Percentiles rank a stretch among this genome's conserved stretches.
Evolutionary conservation across 169 alveolate genomes (phyloP).

Genomic region (Plasmodium fragile): DNA sequence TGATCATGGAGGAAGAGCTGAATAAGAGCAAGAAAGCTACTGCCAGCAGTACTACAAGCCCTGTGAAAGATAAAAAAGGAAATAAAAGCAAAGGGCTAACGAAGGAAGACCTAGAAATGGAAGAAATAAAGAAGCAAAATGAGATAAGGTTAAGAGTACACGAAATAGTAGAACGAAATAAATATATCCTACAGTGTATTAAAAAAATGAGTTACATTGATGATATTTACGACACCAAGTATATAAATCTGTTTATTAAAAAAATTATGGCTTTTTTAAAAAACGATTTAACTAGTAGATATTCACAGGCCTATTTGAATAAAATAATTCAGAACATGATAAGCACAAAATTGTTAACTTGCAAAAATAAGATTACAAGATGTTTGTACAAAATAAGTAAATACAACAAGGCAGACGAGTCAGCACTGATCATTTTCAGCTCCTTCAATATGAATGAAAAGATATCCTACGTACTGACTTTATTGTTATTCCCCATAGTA

Average conservation of each 20-base stretch:
- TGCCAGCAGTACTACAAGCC: neutral
- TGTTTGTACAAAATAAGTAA: conserved; percentile 72
- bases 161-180: conserved; percentile 60
- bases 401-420: conserved; percentile 62
- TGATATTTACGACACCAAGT: conserved; percentile 32
- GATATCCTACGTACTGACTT: conserved; percentile 54
- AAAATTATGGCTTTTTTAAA: conserved; percentile 69
- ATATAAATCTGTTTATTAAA: conserved; percentile 61
- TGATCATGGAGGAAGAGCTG: conserved; percentile 61
- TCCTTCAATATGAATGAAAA: conserved; percentile 64
- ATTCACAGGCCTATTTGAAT: conserved; percentile 44
- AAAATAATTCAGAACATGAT: conserved; percentile 51
- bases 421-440: conserved; percentile 65
- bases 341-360: conserved; percentile 33
- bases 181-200: conserved; percentile 54
- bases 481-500: conserved; percentile 66
- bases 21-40: conserved; percentile 18
- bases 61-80: conserved; percentile 28
- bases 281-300: conserved; percentile 68
- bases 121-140: conserved; percentile 69
- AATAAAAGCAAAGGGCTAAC: conserved; percentile 39
- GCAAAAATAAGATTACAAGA: conserved; percentile 55
- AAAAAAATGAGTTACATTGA: conserved; percentile 52
- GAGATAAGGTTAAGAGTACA: conserved; percentile 25
- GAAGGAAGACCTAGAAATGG: conserved; percentile 71